Percentiles rank a stretch among this genome's conserved stretches.
phyloP scores from a whole-genome alignment of 257 asterid genomes.

The Pogostemon cablin region DNA sequence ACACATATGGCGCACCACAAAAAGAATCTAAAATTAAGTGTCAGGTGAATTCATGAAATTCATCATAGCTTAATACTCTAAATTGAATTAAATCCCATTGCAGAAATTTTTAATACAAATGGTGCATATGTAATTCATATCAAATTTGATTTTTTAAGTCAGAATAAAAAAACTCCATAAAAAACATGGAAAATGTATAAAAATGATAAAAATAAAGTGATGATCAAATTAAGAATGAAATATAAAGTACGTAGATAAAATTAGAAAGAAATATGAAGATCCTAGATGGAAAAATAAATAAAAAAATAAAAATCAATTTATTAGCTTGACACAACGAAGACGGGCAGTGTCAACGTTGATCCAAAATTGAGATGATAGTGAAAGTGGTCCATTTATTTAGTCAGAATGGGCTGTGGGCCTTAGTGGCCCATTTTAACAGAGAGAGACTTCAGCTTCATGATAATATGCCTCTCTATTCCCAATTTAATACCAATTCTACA shows the following conservation, averaged over 20 bases:
- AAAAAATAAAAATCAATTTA: neutral
- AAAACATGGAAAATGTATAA: neutral
- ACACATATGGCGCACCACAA: too few relatives aligned
- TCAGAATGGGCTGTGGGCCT: conserved; percentile 38
- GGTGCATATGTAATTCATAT: neutral
- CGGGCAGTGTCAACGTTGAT: conserved; percentile 19
- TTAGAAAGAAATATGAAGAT: neutral
- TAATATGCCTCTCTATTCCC: conserved; percentile 12
- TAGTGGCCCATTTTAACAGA: conserved; percentile 31
- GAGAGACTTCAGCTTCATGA: neutral
- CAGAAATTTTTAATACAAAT: neutral
- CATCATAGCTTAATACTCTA: too few relatives aligned
- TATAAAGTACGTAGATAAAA: neutral
- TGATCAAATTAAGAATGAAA: neutral
- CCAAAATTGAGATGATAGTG: conserved; percentile 7
- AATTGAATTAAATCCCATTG: neutral
- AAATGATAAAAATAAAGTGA: neutral
- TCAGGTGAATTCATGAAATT: too few relatives aligned
- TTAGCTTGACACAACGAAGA: neutral
- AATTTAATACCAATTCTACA: conserved; percentile 16
- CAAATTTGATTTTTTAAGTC: neutral
- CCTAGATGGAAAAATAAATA: neutral
- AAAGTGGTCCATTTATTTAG: conserved; percentile 36
- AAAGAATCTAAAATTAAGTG: too few relatives aligned
- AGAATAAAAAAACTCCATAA: neutral